Evolutionary conservation across 2,329 filamentous ascomycete genomes (phyloP), one percentile per base, ranked within the genome.

Genomic region (Canariomyces notabilis): DNA sequence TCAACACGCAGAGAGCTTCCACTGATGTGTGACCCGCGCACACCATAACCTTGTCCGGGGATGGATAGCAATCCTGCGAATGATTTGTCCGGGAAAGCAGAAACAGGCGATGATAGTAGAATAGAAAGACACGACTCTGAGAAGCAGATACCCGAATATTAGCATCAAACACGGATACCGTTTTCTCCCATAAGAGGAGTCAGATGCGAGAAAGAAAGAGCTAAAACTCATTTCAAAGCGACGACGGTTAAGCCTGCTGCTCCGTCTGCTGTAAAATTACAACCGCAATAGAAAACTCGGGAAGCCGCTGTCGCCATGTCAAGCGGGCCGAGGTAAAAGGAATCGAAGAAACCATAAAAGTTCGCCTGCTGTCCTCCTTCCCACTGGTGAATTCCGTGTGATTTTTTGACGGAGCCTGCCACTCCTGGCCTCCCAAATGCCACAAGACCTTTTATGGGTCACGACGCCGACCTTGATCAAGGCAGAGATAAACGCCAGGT

Each of bases 201-300:
- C n/a, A 3, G 23, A 21, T 22, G 18, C 9, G 19, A 12, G 15
- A 45, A 44, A 42, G n/a, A 15, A 15, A 16, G 16, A n/a, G n/a
- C n/a, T n/a, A 9, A 39, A 45, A 8, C 37, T 45, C 23, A 42
- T 44, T 50, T 43, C 53, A 48, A 36, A 50, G 46, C 37, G 16
- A 40, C 48, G 49, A 46, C 50, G 48, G 42, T 33, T 33, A 32
- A 41, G 21, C 48, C 44, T 42, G 45, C 48, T 44, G 39, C 39
- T 39, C 46, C 39, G 43, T 39, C 29, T 53, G 47, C 48, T 54
- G 52, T 37, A 51, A 39, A 47, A 74, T 73, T 73, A 74, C 69
- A 75, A 77, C 69, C 71, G 74, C 66, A 62, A 72, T 75, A 74
- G 61, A 70, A 66, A 71, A 73, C 57, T 56, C 60, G 61, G 68